Conservation (phyloP, 352 stramenopile genomes). For the Phytophthora rubi region DNA sequence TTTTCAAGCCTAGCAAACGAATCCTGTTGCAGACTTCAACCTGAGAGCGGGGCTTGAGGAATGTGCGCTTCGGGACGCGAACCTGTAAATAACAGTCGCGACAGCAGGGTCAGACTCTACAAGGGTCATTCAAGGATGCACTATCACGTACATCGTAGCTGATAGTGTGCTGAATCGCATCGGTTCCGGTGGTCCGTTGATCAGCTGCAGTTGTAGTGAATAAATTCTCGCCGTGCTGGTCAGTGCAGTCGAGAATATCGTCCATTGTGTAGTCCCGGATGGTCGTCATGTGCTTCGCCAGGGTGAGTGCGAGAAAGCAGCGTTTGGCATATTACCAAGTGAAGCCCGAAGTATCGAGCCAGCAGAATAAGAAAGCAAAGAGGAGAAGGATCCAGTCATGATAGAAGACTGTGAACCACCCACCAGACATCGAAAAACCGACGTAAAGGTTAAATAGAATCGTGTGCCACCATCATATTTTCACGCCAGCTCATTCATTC, state of each 20-base stretch:
- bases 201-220: slow-evolving; percentile 79
- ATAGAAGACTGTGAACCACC: no score
- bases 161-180: slow-evolving; percentile 85
- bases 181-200: slow-evolving; percentile 31
- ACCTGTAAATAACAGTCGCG: slow-evolving; percentile 46
- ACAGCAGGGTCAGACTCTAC: background rate
- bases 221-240: slow-evolving; percentile 93
- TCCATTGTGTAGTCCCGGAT: slow-evolving; percentile 95
- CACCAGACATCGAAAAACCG: no score
- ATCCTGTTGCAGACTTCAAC: no score
- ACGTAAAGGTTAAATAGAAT: no score
- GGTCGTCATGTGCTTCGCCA: slow-evolving; percentile 96
- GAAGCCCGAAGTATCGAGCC: no score
- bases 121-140: background rate
- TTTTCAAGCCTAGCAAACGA: no score
- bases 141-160: slow-evolving; percentile 82
- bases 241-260: slow-evolving; percentile 92
- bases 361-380: no score
- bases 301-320: slow-evolving; percentile 94
- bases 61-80: slow-evolving; percentile 94
- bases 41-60: slow-evolving; percentile 91
- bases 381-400: no score
- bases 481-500: background rate
- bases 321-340: slow-evolving; percentile 95
- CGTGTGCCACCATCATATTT: background rate